Base-by-base conservation (phyloP, 1,139 yeast species). In the Casaregolazyma lundiana region DNA sequence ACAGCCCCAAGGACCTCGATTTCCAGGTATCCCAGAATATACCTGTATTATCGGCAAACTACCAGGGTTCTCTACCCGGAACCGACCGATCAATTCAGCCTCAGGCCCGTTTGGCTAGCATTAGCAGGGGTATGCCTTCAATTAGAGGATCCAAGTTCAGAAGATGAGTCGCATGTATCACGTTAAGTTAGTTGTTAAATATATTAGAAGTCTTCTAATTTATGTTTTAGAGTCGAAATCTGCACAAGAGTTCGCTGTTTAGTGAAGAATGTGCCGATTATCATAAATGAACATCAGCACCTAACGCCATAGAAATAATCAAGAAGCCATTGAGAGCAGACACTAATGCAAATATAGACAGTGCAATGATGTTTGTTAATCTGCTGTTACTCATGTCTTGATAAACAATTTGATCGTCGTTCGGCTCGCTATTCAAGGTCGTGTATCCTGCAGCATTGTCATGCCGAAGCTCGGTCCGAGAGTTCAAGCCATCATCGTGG, bases 61-160 rank as follows among this genome's bases (percentile, higher is more conserved):
- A 85, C 59, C 71, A 77, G 38, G 97, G 97, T 46, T 76, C 84
- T 1, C 73, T 89, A 58, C 97, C 96, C 1, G 88, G 88, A 0
- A 65, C 66, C 0, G 68, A 65, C 35, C 57, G 61, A 5, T 56
- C 55, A 7, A 37, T 38, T 13, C 42, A 35, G 21, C 24, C 45
- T 7, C 47, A 46, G 32, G 46, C 56, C 43, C 35, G 45, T 42
- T 17, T 43, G 24, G 32, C 55, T 38, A 39, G 45, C 45, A 13
- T 44, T 29, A 42, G 49, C 6, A 41, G 45, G 40, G 32, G 32
- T 4, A 26, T 26, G 13, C 2, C 32, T 9, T 13, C 32, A 2
- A 26, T 15, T 6, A 26, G 32, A 26, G 32, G 32, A 26, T 9
- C 32, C 5, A 26, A 26, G 32, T 26, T 26, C 32, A 7, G 32